Base-by-base conservation (phyloP, 805 yeast species). In the Starmerella gropengiesseri region DNA sequence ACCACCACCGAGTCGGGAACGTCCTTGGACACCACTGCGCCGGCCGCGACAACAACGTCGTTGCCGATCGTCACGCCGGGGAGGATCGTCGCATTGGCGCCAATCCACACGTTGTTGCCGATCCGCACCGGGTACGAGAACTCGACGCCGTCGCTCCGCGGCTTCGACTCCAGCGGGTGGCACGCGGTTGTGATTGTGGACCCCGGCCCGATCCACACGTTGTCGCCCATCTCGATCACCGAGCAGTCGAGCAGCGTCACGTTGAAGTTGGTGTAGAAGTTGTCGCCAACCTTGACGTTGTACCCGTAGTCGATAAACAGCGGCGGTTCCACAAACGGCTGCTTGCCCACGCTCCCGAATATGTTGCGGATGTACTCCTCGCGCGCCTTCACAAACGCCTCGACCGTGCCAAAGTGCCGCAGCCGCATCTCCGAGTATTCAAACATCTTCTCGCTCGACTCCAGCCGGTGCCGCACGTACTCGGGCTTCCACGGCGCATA, bases 61-160 rank as follows among this genome's bases (percentile, higher is more conserved):
- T 74, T 72, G 12, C 86, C 87, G 34, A 80, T 67, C 1, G 70
- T 73, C 9, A 77, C 78, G 7, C 86, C 87, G 2, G 82, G 81
- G 39, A 78, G 58, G 7, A 81, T 67, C 1, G 64, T 62, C 13
- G 63, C 74, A 31, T 67, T 65, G 1, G 77, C 66, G 13, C 82
- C 83, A 31, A 80, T 62, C 89, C 87, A 80, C 7, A 77, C 81
- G 47, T 73, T 70, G 55, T 75, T 68, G 2, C 80, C 84, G 27
- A 81, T 74, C 2, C 56, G 63, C 23, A 81, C 69, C 5, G 81
- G 78, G 28, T 59, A 53, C 0, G 80, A 77, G 51, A 62, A 71
- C 55, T 80, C 87, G 3, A 62, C 60, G 2, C 68, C 73, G 2
- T 81, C 62, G 41, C 58, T 59, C 11, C 59, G 46, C 0, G 75